Base-by-base conservation (phyloP, 1,139 yeast species). In the Hanseniaspora gamundiae region DNA sequence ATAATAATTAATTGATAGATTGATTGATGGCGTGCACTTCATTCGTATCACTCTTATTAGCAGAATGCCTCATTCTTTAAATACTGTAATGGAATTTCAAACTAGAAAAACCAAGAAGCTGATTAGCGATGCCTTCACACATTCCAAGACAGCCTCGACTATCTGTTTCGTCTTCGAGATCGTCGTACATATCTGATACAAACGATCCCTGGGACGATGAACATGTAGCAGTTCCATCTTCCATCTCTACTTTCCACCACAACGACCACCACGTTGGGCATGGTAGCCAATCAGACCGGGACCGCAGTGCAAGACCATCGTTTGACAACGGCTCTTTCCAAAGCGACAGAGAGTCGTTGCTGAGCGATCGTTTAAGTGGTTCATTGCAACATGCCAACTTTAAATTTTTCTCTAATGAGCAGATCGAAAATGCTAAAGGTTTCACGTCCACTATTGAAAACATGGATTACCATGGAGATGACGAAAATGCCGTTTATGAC, bases 191-290 rank as follows among this genome's bases (percentile, higher is more conserved):
- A n/a, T 26, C 47, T 7, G 47, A 41, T 11, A 27, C 42, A 1
- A 36, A 39, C 11, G 47, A 44, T 17, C 47, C 44, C 2, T 44
- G 26, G 31, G 33, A 44, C 19, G 38, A 39, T 17, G 42, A 20
- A 33, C 38, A 36, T 22, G 14, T 22, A 2, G 28, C 85, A 35
- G 79, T 88, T 38, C 97, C 98, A 1, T 82, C 94, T 21, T 84
- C 96, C 1, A 82, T 86, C 51, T 77, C 94, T 1, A 76, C 94
- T 1, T 84, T 88, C 59, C 96, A 86, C 58, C 93, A 84, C 54
- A 72, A 74, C 7, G 78, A 74, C 64, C 74, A 33, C 36, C 36
- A 33, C 11, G 7, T 33, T 10, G 22, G 22, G 59, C 64, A 56
- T 57, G 54, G 60, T 44, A 49, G 56, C 55, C 55, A 60, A 61